Evolutionary conservation across 495 filamentous ascomycete species (phyloP).

Genomic region (Neurospora sublineolata): DNA sequence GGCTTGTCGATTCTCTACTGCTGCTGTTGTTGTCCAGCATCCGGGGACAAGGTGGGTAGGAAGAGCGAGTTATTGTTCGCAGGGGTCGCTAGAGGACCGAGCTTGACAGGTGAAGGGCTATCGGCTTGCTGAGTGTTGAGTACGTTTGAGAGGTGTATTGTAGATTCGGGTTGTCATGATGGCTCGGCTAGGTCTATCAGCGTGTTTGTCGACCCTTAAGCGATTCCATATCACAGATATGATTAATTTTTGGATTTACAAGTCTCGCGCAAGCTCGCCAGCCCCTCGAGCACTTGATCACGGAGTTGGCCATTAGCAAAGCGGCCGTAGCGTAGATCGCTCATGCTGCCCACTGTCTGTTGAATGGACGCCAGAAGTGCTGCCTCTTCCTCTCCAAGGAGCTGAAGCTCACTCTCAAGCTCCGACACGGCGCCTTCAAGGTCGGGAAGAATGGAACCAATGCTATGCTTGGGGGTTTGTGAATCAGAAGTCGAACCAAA

Average conservation of each 20-base stretch:
- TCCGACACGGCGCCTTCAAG: conserved; percentile 55
- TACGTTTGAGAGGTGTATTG: conserved; percentile 30
- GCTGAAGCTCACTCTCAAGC: conserved; percentile 54
- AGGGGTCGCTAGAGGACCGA: conserved; percentile 21
- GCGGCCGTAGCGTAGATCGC: conserved; percentile 73
- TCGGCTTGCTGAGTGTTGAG: conserved; percentile 38
- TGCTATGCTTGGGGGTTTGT: conserved; percentile 40
- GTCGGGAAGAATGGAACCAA: conserved; percentile 51
- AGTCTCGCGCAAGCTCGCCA: conserved; percentile 49
- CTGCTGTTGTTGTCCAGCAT: conserved; percentile 11
- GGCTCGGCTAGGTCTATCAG: neutral
- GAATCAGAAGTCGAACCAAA: conserved; percentile 46
- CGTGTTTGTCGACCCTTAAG: conserved; percentile 1
- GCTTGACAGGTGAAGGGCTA: conserved; percentile 34
- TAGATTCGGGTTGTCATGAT: neutral
- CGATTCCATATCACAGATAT: neutral
- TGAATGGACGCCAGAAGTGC: conserved; percentile 48
- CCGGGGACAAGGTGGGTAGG: conserved; percentile 36
- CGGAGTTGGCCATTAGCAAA: conserved; percentile 48
- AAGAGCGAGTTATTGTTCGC: conserved; percentile 18
- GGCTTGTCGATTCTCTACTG: conserved; percentile 22
- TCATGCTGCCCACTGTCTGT: conserved; percentile 56
- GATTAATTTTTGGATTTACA: conserved; percentile 40
- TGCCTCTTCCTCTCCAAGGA: conserved; percentile 52
- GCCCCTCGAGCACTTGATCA: conserved; percentile 51